phyloP scores from a whole-genome alignment of 441 rosid species.

The Erodium trifolium region DNA sequence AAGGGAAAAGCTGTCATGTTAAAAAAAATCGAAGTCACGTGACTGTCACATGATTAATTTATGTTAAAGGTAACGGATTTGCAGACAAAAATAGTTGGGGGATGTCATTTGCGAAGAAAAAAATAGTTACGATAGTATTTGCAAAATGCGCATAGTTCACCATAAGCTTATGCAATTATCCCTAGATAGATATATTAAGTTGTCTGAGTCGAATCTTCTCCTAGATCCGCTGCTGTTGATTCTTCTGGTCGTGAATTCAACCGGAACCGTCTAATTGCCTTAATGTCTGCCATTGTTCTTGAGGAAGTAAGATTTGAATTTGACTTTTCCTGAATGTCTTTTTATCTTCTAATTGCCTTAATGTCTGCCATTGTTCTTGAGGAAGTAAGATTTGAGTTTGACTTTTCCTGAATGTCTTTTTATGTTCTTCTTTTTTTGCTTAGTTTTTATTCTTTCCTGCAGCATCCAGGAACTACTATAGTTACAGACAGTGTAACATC shows the following conservation, averaged over 20 bases:
- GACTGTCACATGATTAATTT: too few relatives aligned
- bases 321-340: neutral
- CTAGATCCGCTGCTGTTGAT: slow-evolving; percentile 99
- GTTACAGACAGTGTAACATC: slow-evolving; percentile 98
- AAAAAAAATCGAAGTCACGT: too few relatives aligned
- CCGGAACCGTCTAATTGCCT: slow-evolving; percentile 86
- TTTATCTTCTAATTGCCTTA: slow-evolving; percentile 32
- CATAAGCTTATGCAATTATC: too few relatives aligned
- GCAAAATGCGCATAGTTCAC: too few relatives aligned
- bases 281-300: slow-evolving; percentile 87
- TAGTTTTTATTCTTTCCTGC: slow-evolving; percentile 18
- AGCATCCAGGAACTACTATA: slow-evolving; percentile 93
- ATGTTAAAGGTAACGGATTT: too few relatives aligned
- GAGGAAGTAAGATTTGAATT: slow-evolving; percentile 64
- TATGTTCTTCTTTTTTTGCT: slow-evolving; percentile 3
- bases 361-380: slow-evolving; percentile 91
- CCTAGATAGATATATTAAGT: neutral
- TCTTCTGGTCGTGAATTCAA: slow-evolving; percentile 77
- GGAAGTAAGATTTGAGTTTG: slow-evolving; percentile 54
- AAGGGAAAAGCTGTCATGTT: too few relatives aligned
- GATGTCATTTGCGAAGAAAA: too few relatives aligned
- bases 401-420: neutral
- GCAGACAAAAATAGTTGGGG: too few relatives aligned
- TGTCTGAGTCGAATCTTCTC: slow-evolving; percentile 15
- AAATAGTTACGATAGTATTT: too few relatives aligned